phyloP scores from a whole-genome alignment of 169 alveolate species.

The Neospora caninum region DNA sequence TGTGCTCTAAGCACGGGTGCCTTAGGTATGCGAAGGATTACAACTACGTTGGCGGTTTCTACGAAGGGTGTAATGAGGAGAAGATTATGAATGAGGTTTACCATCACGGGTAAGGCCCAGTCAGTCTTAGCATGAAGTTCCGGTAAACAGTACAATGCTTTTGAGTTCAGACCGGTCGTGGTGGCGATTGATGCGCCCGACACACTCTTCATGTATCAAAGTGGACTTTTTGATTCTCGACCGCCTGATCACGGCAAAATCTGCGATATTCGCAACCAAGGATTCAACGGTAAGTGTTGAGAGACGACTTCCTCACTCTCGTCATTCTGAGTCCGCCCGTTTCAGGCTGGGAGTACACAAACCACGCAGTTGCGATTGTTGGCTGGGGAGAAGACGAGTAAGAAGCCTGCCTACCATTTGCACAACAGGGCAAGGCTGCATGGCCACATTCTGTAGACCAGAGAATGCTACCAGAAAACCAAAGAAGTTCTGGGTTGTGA shows the following conservation, averaged over 20 bases:
- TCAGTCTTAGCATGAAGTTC: background rate
- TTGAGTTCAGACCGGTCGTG: slow-evolving; percentile 75
- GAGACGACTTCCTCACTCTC: background rate
- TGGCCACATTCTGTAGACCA: background rate
- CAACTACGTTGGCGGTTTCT: slow-evolving; percentile 78
- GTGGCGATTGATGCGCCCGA: slow-evolving; percentile 86
- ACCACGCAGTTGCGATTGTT: slow-evolving; percentile 88
- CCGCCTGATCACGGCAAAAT: slow-evolving; percentile 79
- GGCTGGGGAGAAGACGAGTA: slow-evolving; percentile 91
- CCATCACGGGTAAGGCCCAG: slow-evolving; percentile 51
- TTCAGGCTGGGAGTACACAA: slow-evolving; percentile 90
- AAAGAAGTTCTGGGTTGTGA: slow-evolving; percentile 84
- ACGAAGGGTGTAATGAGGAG: slow-evolving; percentile 75
- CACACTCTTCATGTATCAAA: slow-evolving; percentile 71
- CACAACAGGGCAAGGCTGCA: background rate
- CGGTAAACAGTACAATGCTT: background rate
- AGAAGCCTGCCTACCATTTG: background rate
- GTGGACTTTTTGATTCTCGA: slow-evolving; percentile 71
- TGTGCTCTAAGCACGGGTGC: background rate
- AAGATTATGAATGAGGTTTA: slow-evolving; percentile 73
- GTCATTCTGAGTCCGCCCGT: background rate
- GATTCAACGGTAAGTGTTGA: slow-evolving; percentile 76
- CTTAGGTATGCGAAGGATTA: slow-evolving; percentile 76
- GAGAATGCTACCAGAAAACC: slow-evolving; percentile 27
- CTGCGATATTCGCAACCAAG: slow-evolving; percentile 84